Conservation (phyloP, 352 stramenopile genomes). For the Pilasporangium apinafurcum region DNA sequence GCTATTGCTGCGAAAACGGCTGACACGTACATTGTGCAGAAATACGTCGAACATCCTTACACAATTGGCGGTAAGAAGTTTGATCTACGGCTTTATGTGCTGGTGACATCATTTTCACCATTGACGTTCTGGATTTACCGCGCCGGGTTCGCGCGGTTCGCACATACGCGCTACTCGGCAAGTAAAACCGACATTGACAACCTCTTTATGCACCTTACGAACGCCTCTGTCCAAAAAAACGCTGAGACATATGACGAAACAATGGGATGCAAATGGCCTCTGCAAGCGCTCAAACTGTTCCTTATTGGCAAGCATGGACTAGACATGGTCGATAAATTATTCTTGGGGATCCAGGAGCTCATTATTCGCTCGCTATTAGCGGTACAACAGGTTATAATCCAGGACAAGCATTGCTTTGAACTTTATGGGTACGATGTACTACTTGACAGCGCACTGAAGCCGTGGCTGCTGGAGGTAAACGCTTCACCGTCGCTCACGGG, state of each 20-base stretch:
- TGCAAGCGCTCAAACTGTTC: constrained; percentile 52
- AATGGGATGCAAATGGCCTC: constrained; percentile 62
- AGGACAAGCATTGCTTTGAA: constrained; percentile 88
- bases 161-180: constrained; percentile 15
- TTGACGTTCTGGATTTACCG: constrained; percentile 38
- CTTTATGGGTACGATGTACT: constrained; percentile 89
- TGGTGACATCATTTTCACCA: constrained; percentile 58
- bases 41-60: constrained; percentile 88
- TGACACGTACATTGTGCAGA: constrained; percentile 63
- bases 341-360: constrained; percentile 76
- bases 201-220: constrained; percentile 90
- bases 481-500: constrained; percentile 49
- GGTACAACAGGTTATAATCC: constrained; percentile 85
- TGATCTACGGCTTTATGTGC: constrained; percentile 85
- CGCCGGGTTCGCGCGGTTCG: constrained; percentile 78
- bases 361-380: constrained; percentile 78
- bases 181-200: constrained; percentile 22
- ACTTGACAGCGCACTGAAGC: constrained; percentile 75
- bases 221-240: constrained; percentile 89
- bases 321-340: constrained; percentile 54
- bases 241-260: constrained; percentile 67
- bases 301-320: constrained; percentile 67
- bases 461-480: constrained; percentile 87
- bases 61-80: constrained; percentile 90
- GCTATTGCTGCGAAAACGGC: constrained; percentile 32